Conservation (phyloP, 768 basidiomycete genomes). For the Mycena vitilis region DNA sequence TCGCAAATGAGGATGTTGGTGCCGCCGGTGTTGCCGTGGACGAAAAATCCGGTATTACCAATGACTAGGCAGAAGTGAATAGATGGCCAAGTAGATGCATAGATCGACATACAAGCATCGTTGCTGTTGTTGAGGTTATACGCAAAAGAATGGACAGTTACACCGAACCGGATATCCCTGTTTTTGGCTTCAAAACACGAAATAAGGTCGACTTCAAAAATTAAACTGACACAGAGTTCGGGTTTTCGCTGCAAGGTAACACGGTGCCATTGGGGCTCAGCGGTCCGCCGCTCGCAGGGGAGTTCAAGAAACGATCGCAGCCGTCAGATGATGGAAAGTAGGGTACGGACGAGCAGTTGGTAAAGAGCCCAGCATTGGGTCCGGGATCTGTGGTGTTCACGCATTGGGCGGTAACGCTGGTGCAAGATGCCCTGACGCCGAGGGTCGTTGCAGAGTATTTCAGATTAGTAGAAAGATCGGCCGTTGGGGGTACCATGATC, state of each 20-base stretch:
- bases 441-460: slow-evolving; percentile 3
- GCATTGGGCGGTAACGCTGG: slow-evolving; percentile 11
- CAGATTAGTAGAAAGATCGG: neutral
- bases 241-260: neutral
- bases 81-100: neutral
- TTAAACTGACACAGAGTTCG: neutral
- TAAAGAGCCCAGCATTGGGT: neutral
- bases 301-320: neutral
- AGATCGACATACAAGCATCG: neutral
- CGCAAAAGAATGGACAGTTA: neutral
- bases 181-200: neutral
- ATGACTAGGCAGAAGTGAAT: slow-evolving; percentile 5
- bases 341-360: neutral
- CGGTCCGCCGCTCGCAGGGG: neutral
- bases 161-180: slow-evolving; percentile 13
- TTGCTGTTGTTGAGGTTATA: neutral
- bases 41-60: slow-evolving; percentile 22
- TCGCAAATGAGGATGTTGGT: slow-evolving; percentile 17
- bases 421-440: slow-evolving; percentile 16
- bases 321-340: neutral
- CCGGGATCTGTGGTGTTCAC: neutral
- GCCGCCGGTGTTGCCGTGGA: slow-evolving; percentile 16
- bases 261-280: neutral
- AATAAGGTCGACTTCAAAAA: neutral
- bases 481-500: slow-evolving; percentile 17